Evolutionary conservation across 1,284 basidiomycete genomes (phyloP), one percentile per base, ranked within the genome.

Genomic region (Wallemia hederae): DNA sequence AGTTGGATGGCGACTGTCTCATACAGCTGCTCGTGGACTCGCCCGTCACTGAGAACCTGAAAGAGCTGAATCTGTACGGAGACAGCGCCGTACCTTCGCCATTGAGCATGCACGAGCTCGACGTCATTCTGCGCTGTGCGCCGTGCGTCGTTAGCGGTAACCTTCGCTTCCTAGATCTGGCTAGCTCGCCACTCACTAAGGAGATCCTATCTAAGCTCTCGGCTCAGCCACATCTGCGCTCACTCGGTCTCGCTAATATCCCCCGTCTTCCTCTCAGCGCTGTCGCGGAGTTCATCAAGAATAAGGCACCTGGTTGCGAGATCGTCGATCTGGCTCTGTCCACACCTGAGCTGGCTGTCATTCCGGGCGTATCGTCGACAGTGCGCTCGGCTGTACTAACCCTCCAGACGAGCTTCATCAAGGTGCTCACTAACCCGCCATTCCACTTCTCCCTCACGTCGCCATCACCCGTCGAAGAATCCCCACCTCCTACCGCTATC

Each of bases 111-210:
- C 76, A 79, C 24, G 82, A 96, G 63, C 75, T 96, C 28, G 66
- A 71, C 24, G 75, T 78, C 24, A 79, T 97, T 60, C 70, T 97
- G 61, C 74, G 76, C 0, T 70, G 72, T 19, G 89, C 89, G 0
- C 89, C 89, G 0, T 88, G 85, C 68, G 84, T 98, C 74, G 73
- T 74, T 15, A 79, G 75, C 29, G 86, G 87, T 19, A 71, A 78
- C 60, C 74, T 97, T 56, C 76, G 81, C 19, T 96, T 91, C 71
- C 78, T 98, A 62, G 92, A 98, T 70, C 70, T 98, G 22, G 91
- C 89, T 11, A 86, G 85, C 62, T 76, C 85, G 2, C 81, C 81
- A 0, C 66, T 96, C 58, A 84, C 81, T 2, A 71, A 75, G 60
- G 75, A 76, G 1, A 49, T 49, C 5, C n/a, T 49, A n/a, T 22